These are phyloP conservation scores for Sporodiniella umbellata DNA, from an alignment of 371 early-diverging fungal genomes.

Conservation along the genomic window DNA sequence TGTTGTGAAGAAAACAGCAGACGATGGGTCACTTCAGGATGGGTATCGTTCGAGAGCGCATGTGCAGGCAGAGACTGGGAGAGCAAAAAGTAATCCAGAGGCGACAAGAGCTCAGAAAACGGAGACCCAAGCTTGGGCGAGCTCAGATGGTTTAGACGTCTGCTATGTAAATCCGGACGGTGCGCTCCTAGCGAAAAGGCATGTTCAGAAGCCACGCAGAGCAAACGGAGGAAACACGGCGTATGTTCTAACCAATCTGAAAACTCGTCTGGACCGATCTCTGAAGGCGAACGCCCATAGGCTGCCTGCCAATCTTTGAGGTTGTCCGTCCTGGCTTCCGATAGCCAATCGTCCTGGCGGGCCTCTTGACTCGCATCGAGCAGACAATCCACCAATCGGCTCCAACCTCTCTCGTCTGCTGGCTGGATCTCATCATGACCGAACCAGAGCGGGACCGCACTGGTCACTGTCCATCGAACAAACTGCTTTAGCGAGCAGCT, in stretches of 20 bases:
- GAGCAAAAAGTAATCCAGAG: constrained; percentile 37
- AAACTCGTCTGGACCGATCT: constrained; percentile 17
- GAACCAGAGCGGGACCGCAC: constrained; percentile 35
- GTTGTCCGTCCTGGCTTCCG: no score
- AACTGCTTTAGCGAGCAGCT: constrained; percentile 20
- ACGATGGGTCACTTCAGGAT: constrained; percentile 20
- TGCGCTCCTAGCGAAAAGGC: no score
- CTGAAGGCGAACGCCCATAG: no score
- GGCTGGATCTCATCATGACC: constrained; percentile 9
- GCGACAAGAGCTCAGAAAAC: constrained; percentile 29
- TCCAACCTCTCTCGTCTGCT: background rate
- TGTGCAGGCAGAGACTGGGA: constrained; percentile 24
- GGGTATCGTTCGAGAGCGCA: constrained; percentile 17
- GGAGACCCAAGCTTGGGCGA: constrained; percentile 20
- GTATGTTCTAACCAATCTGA: constrained; percentile 24
- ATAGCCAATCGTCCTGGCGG: constrained; percentile 11
- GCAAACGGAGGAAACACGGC: constrained; percentile 13
- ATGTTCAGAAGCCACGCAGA: constrained; percentile 13
- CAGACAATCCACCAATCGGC: constrained; percentile 16
- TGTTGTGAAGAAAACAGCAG: constrained; percentile 55
- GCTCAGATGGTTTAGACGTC: constrained; percentile 18
- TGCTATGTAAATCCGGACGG: constrained; percentile 9
- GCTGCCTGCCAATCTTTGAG: no score
- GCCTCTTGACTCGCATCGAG: background rate
- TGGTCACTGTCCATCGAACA: constrained; percentile 15